A percentile compares a stretch with the other conserved stretches of the same genome.
Evolutionary conservation across 257 asterid species (phyloP).

Genomic region (Knoxia roxburghii): DNA sequence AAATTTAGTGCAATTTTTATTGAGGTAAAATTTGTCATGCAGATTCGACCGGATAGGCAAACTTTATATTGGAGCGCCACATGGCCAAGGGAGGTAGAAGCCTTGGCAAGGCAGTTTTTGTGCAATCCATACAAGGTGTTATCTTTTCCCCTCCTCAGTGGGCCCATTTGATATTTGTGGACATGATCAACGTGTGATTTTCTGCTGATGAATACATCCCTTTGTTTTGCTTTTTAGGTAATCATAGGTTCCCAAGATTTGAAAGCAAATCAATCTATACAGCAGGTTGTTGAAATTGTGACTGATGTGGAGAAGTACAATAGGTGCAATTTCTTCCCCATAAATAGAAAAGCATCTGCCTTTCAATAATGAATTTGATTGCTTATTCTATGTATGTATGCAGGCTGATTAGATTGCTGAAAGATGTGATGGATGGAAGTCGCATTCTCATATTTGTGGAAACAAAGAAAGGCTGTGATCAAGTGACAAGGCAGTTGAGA

Average conservation of each 20-base stretch:
- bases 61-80: conserved; percentile 98
- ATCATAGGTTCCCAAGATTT: conserved; percentile 67
- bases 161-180: neutral
- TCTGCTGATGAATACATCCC: neutral
- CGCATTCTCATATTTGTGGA: conserved; percentile 77
- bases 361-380: conserved; percentile 17
- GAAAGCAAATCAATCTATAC: conserved; percentile 84
- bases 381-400: conserved; percentile 20
- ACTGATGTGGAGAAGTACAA: conserved; percentile 80
- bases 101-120: conserved; percentile 79
- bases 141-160: conserved; percentile 5
- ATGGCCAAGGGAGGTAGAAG: conserved; percentile 92
- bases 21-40: conserved; percentile 16
- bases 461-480: conserved; percentile 92
- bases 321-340: conserved; percentile 42
- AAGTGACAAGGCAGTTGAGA: conserved; percentile 76
- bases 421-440: conserved; percentile 81
- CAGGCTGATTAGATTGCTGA: conserved; percentile 74
- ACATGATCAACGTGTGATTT: neutral
- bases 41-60: conserved; percentile 95
- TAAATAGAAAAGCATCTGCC: neutral
- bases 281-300: conserved; percentile 69
- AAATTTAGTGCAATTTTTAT: neutral
- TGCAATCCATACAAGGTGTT: conserved; percentile 75
- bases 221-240: conserved; percentile 39